A percentile compares a stretch with the other conserved stretches of the same genome.
Evolutionary conservation across 116 monocot species (phyloP).

Genomic region (Trichopus zeylanicus): DNA sequence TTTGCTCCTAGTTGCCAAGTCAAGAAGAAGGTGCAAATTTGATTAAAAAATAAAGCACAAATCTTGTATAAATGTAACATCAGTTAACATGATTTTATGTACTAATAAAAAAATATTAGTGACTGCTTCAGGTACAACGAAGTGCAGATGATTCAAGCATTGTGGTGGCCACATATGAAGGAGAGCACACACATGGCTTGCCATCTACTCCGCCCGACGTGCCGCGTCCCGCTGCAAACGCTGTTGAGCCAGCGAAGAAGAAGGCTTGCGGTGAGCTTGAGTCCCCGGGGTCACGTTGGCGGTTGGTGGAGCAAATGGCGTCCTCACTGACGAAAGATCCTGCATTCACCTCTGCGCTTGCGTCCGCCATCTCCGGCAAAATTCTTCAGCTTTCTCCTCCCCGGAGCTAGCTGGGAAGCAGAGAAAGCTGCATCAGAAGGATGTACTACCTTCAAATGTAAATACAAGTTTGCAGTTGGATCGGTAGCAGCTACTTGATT

Average conservation of each 20-base stretch:
- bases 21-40: constrained; percentile 34
- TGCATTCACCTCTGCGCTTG: constrained; percentile 21
- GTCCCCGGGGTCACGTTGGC: constrained; percentile 6
- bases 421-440: too few relatives aligned
- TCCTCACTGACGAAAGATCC: constrained; percentile 23
- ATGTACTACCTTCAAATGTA: too few relatives aligned
- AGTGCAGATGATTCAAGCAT: constrained; percentile 22
- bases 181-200: constrained; percentile 44
- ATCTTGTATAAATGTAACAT: neutral
- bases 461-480: too few relatives aligned
- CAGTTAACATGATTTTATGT: neutral
- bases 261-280: neutral
- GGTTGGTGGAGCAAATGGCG: constrained; percentile 33
- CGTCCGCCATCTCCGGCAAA: constrained; percentile 24
- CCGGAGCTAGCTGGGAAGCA: too few relatives aligned
- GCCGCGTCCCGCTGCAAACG: neutral
- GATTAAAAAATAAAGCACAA: neutral
- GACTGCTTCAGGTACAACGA: constrained; percentile 38
- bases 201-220: neutral
- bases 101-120: neutral
- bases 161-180: constrained; percentile 58
- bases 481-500: too few relatives aligned
- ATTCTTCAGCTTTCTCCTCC: constrained; percentile 7
- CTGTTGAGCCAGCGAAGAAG: neutral
- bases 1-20: constrained; percentile 23